phyloP scores from a whole-genome alignment of 2,329 filamentous ascomycete species.

The Incumbomyces delicatus region DNA sequence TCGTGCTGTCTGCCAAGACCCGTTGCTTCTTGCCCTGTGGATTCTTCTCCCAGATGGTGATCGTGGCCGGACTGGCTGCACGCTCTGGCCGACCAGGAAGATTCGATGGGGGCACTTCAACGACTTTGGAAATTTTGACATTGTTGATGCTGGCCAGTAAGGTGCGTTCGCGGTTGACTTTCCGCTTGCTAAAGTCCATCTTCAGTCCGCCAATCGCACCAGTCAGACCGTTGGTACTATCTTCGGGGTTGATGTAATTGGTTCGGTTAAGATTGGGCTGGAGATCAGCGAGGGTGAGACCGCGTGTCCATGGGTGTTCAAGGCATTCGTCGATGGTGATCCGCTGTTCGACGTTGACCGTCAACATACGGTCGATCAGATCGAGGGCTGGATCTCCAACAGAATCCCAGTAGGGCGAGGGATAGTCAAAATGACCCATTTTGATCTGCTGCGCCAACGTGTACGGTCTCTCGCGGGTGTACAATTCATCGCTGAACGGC shows the following conservation, averaged over 20 bases:
- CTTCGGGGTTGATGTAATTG: conserved; percentile 50
- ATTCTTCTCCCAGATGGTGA: conserved; percentile 72
- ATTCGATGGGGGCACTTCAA: conserved; percentile 27
- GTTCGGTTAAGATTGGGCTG: conserved; percentile 1
- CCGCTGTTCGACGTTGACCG: conserved; percentile 71
- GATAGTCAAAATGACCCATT: conserved; percentile 81
- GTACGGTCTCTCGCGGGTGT: conserved; percentile 70
- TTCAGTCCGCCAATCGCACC: conserved; percentile 66
- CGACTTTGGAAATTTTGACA: conserved; percentile 52
- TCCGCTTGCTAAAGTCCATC: conserved; percentile 68
- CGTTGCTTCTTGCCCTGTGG: conserved; percentile 36
- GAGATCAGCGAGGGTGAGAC: conserved; percentile 21
- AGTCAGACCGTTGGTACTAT: conserved; percentile 87
- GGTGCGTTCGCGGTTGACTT: conserved; percentile 71
- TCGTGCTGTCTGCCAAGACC: conserved; percentile 8
- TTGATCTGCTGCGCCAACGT: conserved; percentile 83
- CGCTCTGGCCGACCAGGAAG: conserved; percentile 7
- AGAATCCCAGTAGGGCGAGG: conserved; percentile 89
- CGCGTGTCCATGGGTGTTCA: conserved; percentile 74
- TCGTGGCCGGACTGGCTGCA: conserved; percentile 31
- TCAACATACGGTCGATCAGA: conserved; percentile 89
- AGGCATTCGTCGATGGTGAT: conserved; percentile 87
- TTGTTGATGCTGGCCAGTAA: conserved; percentile 74
- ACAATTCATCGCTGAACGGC: conserved; percentile 91
- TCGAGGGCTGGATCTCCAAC: conserved; percentile 82